A percentile compares a stretch with the other conserved stretches of the same genome.
Conservation (phyloP, 257 asterid genomes). For the Apocynum venetum region DNA sequence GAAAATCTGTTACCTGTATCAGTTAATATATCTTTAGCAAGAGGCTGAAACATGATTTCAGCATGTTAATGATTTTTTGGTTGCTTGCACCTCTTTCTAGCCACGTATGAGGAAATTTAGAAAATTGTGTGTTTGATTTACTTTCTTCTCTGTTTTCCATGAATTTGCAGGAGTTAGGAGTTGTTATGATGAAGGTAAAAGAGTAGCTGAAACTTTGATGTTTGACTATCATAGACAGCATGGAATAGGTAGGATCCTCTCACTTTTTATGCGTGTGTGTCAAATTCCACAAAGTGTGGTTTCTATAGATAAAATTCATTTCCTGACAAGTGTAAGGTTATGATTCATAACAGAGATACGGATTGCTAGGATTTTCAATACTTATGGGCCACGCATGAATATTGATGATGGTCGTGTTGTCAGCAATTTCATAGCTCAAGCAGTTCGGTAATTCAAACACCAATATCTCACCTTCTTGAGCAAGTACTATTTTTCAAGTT, state of each 20-base stretch:
- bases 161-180: conserved; percentile 82
- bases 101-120: background rate
- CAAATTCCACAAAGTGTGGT: background rate
- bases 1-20: background rate
- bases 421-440: conserved; percentile 96
- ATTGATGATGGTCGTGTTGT: conserved; percentile 99
- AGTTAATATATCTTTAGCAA: background rate
- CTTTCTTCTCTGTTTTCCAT: background rate
- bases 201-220: conserved; percentile 97
- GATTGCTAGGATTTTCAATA: conserved; percentile 92
- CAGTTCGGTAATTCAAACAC: conserved; percentile 58
- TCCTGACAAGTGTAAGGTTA: background rate
- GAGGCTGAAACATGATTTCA: background rate
- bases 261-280: background rate
- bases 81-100: background rate
- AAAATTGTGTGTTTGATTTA: background rate
- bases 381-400: conserved; percentile 98
- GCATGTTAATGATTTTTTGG: background rate
- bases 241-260: conserved; percentile 59
- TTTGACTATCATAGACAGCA: conserved; percentile 97
- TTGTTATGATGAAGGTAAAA: conserved; percentile 92
- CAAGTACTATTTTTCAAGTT: background rate
- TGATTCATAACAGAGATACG: conserved; percentile 58
- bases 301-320: background rate
- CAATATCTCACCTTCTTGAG: conserved; percentile 1